Evolutionary conservation across 73 alveolate species (phyloP).

Genomic region (Tetrahymena borealis): DNA sequence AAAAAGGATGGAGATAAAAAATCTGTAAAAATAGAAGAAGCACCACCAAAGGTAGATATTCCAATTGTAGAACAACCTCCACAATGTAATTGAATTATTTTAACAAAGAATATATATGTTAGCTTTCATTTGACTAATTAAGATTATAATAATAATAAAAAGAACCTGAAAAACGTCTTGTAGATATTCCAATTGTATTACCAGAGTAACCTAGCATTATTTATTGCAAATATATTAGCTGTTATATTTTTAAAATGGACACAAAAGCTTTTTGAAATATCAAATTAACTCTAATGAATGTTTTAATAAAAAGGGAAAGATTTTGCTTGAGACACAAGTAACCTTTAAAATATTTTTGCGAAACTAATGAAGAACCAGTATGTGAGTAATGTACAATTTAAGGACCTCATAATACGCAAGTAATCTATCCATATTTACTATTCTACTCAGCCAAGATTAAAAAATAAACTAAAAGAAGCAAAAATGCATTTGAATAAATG

Average conservation of each 20-base stretch:
- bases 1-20: background rate
- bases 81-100: background rate
- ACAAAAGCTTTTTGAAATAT: background rate
- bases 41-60: background rate
- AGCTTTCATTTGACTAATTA: no score
- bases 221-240: background rate
- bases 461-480: no score
- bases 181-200: background rate
- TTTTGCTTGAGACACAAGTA: slow-evolving; percentile 67
- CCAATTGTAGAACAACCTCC: background rate
- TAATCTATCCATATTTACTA: background rate
- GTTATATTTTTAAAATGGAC: background rate
- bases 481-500: no score
- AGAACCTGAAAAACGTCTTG: background rate
- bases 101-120: no score
- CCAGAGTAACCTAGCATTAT: background rate
- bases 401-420: slow-evolving; percentile 94
- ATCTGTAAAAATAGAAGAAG: background rate
- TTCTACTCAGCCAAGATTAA: no score
- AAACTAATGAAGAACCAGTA: slow-evolving; percentile 89
- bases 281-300: background rate
- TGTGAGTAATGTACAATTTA: slow-evolving; percentile 92
- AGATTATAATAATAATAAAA: background rate
- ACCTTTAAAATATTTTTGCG: slow-evolving; percentile 78
- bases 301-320: background rate